phyloP scores from a whole-genome alignment of 768 basidiomycete species.

The Hebeloma cylindrosporum region DNA sequence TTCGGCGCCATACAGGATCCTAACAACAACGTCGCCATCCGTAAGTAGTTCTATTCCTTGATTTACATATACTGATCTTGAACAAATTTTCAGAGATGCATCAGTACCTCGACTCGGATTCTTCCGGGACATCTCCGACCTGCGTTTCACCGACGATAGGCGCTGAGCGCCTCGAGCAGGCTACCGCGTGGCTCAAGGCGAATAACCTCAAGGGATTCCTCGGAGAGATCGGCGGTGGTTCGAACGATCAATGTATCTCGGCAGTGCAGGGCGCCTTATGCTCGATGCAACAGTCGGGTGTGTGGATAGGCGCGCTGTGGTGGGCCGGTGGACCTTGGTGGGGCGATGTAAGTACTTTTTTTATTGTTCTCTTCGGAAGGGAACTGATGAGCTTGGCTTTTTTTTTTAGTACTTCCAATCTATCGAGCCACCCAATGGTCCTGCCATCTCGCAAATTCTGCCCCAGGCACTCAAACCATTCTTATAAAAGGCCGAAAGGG shows the following conservation, averaged over 20 bases:
- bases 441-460: constrained; percentile 51
- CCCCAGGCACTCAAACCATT: constrained; percentile 58
- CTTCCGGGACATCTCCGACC: constrained; percentile 51
- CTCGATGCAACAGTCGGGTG: constrained; percentile 56
- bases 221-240: constrained; percentile 60
- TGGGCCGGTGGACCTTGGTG: constrained; percentile 70
- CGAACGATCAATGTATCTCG: constrained; percentile 42
- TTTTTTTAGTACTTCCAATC: constrained; percentile 51
- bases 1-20: constrained; percentile 57
- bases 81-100: constrained; percentile 52
- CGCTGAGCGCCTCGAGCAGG: constrained; percentile 52
- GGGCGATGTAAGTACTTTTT: constrained; percentile 43
- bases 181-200: constrained; percentile 58
- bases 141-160: constrained; percentile 65
- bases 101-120: constrained; percentile 68
- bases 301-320: constrained; percentile 56
- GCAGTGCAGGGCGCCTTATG: constrained; percentile 58
- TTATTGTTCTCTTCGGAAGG: neutral
- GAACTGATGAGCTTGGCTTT: constrained; percentile 1
- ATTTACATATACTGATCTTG: neutral
- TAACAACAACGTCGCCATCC: constrained; percentile 59
- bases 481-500: constrained; percentile 39
- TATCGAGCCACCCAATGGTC: constrained; percentile 59
- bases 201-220: constrained; percentile 64
- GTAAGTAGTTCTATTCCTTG: constrained; percentile 30